Base-by-base conservation (phyloP, 139 green algal species). In the Mesotaenium endlicherianum region DNA sequence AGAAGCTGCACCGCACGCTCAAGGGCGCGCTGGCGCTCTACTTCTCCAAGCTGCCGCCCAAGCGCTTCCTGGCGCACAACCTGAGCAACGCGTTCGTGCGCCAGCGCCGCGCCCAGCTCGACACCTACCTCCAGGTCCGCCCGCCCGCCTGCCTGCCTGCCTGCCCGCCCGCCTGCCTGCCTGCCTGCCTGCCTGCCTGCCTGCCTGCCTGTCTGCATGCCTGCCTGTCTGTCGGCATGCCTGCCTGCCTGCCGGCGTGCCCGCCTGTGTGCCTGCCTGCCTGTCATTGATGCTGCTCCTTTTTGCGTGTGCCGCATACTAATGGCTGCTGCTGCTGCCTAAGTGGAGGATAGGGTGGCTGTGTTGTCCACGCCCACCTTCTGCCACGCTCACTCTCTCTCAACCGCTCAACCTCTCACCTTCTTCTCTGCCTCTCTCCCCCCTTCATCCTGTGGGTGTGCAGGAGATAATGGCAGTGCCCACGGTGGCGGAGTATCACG, bases 41-140 rank as follows among this genome's bases (percentile, higher is more conserved):
- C n/a, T n/a, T n/a, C n/a, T n/a, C n/a, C n/a, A 38, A 83, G 76
- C 43, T 83, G 60, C 76, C 76, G 16, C 76, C 76, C 76, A 83
- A 83, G 60, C 76, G 76, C 31, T 83, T 81, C 76, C 39, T 83
- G 17, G 31, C n/a, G 1, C 67, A 20, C 30, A 83, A 83, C 20
- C 64, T 83, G 4, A 59, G 84, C 64, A 31, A 40, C 67, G 64
- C n/a, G 30, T 83, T 83, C 64, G 70, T 83, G 11, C 64, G 30
- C 4, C 11, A 78, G 26, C 6, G 76, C 0, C 57, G 71, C 5
- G 6, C 39, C n/a, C 76, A 83, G 76, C 76, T 83, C 31, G 67
- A 83, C 39, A 40, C 30, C n/a, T 83, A 83, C 5, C 31, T 83
- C 30, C 71, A 81, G 74, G 74, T 81, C 30, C 14, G 47, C 39